Evolutionary conservation across 352 stramenopile species (phyloP).

Genomic region (Stramenopiles sp.): DNA sequence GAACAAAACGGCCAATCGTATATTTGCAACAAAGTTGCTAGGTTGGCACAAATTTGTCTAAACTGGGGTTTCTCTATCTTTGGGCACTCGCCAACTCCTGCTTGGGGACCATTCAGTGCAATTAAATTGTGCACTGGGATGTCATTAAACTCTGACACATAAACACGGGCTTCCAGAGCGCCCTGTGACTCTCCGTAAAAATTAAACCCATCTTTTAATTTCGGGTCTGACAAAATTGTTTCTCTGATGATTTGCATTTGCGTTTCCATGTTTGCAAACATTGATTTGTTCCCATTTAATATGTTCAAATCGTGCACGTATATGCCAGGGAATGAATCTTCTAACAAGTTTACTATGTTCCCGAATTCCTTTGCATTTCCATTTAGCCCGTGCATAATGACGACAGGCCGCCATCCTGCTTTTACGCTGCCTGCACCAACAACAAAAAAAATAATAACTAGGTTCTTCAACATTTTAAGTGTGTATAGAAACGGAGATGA

Average conservation of each 20-base stretch:
- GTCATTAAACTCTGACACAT: background rate
- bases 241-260: background rate
- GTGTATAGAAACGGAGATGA: too few species aligned
- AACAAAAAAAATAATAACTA: too few species aligned
- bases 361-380: background rate
- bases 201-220: background rate
- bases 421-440: too few species aligned
- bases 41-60: background rate
- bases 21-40: background rate
- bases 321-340: background rate
- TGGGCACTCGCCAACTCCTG: background rate
- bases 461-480: too few species aligned
- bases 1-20: background rate
- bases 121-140: background rate
- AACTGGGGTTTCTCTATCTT: background rate
- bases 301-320: background rate
- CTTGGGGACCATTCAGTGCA: background rate
- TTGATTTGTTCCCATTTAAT: background rate
- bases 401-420: background rate
- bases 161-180: background rate
- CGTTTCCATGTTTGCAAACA: background rate
- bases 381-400: background rate
- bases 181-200: background rate
- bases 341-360: background rate
- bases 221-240: background rate